Percentiles rank a stretch among this genome's conserved stretches.
These are phyloP conservation scores for Xylariaceae sp. DNA, from an alignment of 2,329 filamentous ascomycete species.

Conservation along the genomic window DNA sequence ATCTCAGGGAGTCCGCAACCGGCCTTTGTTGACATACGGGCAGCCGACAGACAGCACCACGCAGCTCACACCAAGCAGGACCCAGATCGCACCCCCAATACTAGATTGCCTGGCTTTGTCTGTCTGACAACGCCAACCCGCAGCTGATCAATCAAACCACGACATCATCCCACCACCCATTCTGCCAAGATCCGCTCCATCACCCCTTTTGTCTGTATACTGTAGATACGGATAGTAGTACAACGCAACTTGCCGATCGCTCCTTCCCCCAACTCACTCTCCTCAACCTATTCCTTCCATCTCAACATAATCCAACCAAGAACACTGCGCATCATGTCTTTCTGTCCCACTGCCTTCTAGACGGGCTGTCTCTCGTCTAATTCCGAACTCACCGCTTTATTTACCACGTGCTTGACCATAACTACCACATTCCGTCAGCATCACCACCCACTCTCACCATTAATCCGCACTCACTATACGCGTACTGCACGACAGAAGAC, in stretches of 20 bases:
- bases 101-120: background rate
- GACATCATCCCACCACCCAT: background rate
- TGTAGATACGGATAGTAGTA: too few species aligned
- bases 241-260: background rate
- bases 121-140: background rate
- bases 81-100: constrained; percentile 4
- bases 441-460: too few species aligned
- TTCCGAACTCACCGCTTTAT: constrained; percentile 21
- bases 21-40: constrained; percentile 2
- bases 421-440: too few species aligned
- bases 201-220: too few species aligned
- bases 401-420: too few species aligned
- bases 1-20: constrained; percentile 8
- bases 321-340: constrained; percentile 21
- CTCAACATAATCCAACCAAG: too few species aligned
- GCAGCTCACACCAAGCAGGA: too few species aligned
- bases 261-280: constrained; percentile 6
- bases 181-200: background rate
- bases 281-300: too few species aligned
- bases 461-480: too few species aligned
- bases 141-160: constrained; percentile 3
- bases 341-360: constrained; percentile 23
- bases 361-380: constrained; percentile 27
- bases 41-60: constrained; percentile 1
- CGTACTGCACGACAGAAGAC: too few species aligned